Conservation (phyloP, 2,329 filamentous ascomycete species). For the Botrytis pseudocinerea region DNA sequence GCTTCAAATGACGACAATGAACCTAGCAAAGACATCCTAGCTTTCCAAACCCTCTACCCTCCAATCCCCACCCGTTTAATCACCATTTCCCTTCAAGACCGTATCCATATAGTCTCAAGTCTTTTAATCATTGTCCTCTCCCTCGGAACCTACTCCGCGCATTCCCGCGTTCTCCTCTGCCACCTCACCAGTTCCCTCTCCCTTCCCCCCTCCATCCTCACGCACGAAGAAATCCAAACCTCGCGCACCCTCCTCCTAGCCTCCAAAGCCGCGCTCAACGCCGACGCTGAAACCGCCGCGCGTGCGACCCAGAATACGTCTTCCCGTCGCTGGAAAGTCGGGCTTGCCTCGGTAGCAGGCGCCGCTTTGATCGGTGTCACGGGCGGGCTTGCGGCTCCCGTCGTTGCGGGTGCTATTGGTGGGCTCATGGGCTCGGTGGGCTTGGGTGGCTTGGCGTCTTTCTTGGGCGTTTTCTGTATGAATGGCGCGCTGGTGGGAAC, state of each 20-base stretch:
- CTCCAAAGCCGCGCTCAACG: slow-evolving; percentile 61
- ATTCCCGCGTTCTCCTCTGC: slow-evolving; percentile 69
- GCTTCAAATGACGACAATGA: slow-evolving; percentile 21
- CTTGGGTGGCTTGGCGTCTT: slow-evolving; percentile 80
- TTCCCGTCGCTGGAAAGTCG: slow-evolving; percentile 82
- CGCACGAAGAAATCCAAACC: slow-evolving; percentile 71
- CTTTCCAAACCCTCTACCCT: slow-evolving; percentile 54
- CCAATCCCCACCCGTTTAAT: slow-evolving; percentile 56
- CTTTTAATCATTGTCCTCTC: slow-evolving; percentile 70
- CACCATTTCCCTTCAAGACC: slow-evolving; percentile 58
- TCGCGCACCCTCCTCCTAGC: slow-evolving; percentile 72
- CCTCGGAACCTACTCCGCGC: slow-evolving; percentile 71
- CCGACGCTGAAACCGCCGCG: slow-evolving; percentile 69
- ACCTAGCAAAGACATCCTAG: slow-evolving; percentile 45
- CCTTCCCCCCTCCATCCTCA: slow-evolving; percentile 61
- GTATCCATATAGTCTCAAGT: slow-evolving; percentile 66
- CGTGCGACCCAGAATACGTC: slow-evolving; percentile 64
- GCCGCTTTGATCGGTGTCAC: slow-evolving; percentile 89
- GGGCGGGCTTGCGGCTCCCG: slow-evolving; percentile 83
- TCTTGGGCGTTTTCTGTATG: slow-evolving; percentile 82
- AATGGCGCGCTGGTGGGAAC: slow-evolving; percentile 83
- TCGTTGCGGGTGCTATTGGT: slow-evolving; percentile 83
- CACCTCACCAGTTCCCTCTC: slow-evolving; percentile 66
- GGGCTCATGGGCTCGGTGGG: slow-evolving; percentile 83
- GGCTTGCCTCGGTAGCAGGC: slow-evolving; percentile 80